Evolutionary conservation across 305 asterid genomes (phyloP), one percentile per base, ranked within the genome.

Genomic region (Petunia hybrid): DNA sequence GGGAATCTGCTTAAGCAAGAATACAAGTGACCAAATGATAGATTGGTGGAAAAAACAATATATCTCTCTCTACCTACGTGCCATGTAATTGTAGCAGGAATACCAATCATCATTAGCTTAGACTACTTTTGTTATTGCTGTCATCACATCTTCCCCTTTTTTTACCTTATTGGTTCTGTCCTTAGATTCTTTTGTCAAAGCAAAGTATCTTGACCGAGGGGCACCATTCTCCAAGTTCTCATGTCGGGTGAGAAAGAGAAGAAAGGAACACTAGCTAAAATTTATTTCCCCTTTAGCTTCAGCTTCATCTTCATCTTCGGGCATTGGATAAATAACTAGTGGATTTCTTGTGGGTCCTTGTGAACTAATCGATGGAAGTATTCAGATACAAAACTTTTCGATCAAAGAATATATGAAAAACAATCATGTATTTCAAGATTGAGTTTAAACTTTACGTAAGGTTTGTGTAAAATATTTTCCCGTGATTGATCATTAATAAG

Each of bases 221-320:
- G 64, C 64, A 59, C 64, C 36, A 59, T 59, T 59, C 36, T 59
- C 64, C 38, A 59, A 59, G 64, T 59, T 59, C 8, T 59, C 64
- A 59, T 16, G 64, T 59, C 8, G 64, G 64, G 10, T 9, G 14
- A 1, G 57, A 51, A 51, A 51, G 31, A 22, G 31, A 22, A 22
- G 31, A 22, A 22, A 22, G 31, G 31, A 22, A 22, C 31, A 22
- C 31, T 22, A 22, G 31, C 31, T 22, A 22, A 22, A 22, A 22
- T 22, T 22, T 22, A 22, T 22, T 22, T 22, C 31, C 31, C 31
- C 31, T 22, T 22, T 22, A 22, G 31, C 31, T 22, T 22, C 31
- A 22, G 0, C 31, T 22, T 22, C 31, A 22, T 22, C 31, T 22
- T 22, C 31, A 22, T 22, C 31, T 22, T 22, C 31, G 31, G 31